Percentiles rank a stretch among this genome's conserved stretches.
Evolutionary conservation across 140 eudicot genomes (phyloP).

Genomic region (Cichorium intybus): DNA sequence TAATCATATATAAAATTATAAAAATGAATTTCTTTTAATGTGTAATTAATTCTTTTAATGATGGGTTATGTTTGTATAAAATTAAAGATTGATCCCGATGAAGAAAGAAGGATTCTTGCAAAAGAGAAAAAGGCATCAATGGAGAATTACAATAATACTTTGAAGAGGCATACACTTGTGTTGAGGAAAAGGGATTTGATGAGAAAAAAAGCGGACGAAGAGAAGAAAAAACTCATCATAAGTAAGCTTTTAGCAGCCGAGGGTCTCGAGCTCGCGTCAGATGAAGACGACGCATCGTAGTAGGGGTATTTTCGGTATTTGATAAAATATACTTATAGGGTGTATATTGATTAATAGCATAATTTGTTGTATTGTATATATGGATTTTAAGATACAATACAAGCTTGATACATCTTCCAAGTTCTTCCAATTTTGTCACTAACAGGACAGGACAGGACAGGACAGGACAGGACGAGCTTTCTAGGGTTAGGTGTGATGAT

Average conservation of each 20-base stretch:
- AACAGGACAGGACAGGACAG: no score
- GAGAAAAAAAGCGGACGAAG: slow-evolving; percentile 85
- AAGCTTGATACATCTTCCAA: slow-evolving; percentile 1
- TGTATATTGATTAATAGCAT: slow-evolving; percentile 25
- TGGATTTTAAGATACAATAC: slow-evolving; percentile 22
- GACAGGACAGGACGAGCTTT: no score
- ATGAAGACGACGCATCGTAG: slow-evolving; percentile 48
- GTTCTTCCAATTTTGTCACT: not conserved
- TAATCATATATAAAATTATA: not conserved
- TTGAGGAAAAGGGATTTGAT: slow-evolving; percentile 77
- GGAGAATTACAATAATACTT: slow-evolving; percentile 63
- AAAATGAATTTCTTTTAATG: not conserved
- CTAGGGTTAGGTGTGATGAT: no score
- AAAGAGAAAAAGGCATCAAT: slow-evolving; percentile 80
- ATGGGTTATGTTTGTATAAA: not conserved
- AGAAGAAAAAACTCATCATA: slow-evolving; percentile 56
- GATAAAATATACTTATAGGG: slow-evolving; percentile 9
- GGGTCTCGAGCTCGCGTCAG: slow-evolving; percentile 89
- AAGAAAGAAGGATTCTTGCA: slow-evolving; percentile 81
- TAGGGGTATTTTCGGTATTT: not conserved
- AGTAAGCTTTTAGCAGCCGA: slow-evolving; percentile 83
- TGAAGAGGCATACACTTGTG: slow-evolving; percentile 87
- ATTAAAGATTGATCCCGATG: slow-evolving; percentile 87
- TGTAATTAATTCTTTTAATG: not conserved
- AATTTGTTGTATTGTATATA: slow-evolving; percentile 23